Conservation (phyloP, 805 yeast species). For the Zygoascus flipseniorum region DNA sequence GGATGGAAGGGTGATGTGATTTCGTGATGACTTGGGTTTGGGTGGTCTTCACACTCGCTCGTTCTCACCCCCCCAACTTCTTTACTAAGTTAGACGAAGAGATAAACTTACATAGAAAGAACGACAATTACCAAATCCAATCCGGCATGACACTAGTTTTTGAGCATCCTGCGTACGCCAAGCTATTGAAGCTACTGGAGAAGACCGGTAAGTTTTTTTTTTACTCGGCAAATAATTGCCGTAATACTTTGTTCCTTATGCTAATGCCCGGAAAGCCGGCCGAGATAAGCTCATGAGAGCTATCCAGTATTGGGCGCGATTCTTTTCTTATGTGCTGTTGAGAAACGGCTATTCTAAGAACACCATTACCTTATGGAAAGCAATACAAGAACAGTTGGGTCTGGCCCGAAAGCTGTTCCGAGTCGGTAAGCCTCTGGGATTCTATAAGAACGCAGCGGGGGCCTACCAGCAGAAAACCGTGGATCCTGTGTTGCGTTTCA, state of each 20-base stretch:
- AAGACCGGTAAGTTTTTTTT: constrained; percentile 28
- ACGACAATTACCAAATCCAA: too few species aligned
- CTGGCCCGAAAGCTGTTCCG: constrained; percentile 77
- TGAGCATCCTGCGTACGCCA: constrained; percentile 65
- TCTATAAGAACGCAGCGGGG: constrained; percentile 58
- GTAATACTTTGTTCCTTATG: constrained; percentile 16
- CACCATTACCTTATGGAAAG: constrained; percentile 41
- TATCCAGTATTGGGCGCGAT: constrained; percentile 72
- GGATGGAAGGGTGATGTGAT: too few species aligned
- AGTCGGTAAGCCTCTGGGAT: constrained; percentile 67
- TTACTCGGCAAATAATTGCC: background rate
- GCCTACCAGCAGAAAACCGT: constrained; percentile 62
- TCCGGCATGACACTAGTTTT: constrained; percentile 29
- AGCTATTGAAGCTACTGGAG: constrained; percentile 56
- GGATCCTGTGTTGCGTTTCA: constrained; percentile 47
- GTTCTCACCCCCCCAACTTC: background rate
- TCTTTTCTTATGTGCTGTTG: constrained; percentile 53
- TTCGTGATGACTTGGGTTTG: too few species aligned
- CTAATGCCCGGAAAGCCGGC: constrained; percentile 61
- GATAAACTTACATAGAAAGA: too few species aligned
- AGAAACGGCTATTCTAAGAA: constrained; percentile 46
- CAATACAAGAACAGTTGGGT: constrained; percentile 54
- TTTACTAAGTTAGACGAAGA: too few species aligned
- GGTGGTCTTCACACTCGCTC: background rate
- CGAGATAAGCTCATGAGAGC: constrained; percentile 75